A percentile compares a stretch with the other conserved stretches of the same genome.
These are phyloP conservation scores for Articulospora tetracladia DNA, from an alignment of 495 filamentous ascomycete species.

Conservation along the genomic window DNA sequence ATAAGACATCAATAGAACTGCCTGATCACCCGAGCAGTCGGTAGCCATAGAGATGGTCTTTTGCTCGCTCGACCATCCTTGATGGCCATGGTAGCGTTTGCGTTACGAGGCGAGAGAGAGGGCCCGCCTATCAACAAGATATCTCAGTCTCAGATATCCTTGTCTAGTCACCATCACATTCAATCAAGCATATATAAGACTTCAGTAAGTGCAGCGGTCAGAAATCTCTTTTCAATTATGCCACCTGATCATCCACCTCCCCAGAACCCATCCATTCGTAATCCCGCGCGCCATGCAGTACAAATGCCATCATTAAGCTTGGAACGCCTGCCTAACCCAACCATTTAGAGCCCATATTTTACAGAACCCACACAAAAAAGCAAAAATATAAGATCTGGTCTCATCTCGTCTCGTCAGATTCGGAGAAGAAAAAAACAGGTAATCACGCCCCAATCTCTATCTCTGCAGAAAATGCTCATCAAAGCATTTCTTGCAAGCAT, in stretches of 20 bases:
- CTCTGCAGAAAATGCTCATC: constrained; percentile 18
- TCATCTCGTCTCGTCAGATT: constrained; percentile 1
- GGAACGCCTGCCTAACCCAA: constrained; percentile 19
- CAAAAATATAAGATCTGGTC: background rate
- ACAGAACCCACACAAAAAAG: constrained; percentile 13
- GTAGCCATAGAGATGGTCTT: too few relatives aligned
- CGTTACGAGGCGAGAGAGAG: too few relatives aligned
- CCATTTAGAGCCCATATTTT: constrained; percentile 24
- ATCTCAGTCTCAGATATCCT: too few relatives aligned
- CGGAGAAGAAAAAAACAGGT: background rate
- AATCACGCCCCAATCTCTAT: constrained; percentile 8
- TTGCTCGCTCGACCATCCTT: too few relatives aligned
- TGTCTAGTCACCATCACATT: too few relatives aligned
- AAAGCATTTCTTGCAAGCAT: background rate
- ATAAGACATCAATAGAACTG: too few relatives aligned
- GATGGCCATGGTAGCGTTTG: too few relatives aligned
- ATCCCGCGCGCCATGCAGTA: constrained; percentile 4
- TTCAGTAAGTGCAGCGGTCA: background rate
- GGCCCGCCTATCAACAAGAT: too few relatives aligned
- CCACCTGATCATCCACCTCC: constrained; percentile 1
- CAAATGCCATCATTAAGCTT: constrained; percentile 13
- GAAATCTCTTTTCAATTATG: constrained; percentile 18
- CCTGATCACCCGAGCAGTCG: too few relatives aligned
- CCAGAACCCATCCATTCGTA: constrained; percentile 3
- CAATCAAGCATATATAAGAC: too few relatives aligned